These are phyloP conservation scores for Fusarium brachygibbosum DNA, from an alignment of 2,329 filamentous ascomycete species.

Conservation along the genomic window DNA sequence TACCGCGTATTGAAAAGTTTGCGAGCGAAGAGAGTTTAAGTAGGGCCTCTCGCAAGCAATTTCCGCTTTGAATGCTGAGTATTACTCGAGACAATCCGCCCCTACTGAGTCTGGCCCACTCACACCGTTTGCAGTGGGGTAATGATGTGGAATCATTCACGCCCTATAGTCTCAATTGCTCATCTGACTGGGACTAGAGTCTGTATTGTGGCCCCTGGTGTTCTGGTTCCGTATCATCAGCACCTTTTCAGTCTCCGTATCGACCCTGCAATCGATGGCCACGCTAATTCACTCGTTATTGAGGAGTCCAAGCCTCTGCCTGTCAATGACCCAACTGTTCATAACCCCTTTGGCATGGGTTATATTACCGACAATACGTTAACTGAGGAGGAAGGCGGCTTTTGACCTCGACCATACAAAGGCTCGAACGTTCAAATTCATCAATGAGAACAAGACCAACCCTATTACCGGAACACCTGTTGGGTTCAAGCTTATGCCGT, in stretches of 20 bases:
- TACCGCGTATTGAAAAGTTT: too few species aligned
- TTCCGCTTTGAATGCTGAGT: too few species aligned
- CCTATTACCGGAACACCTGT: slow-evolving; percentile 59
- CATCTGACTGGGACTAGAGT: too few species aligned
- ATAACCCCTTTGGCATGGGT: slow-evolving; percentile 67
- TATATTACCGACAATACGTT: slow-evolving; percentile 56
- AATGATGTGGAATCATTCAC: too few species aligned
- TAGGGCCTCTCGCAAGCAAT: too few species aligned
- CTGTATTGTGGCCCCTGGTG: too few species aligned
- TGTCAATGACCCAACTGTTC: slow-evolving; percentile 54
- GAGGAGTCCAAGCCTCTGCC: slow-evolving; percentile 60
- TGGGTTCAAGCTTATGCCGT: slow-evolving; percentile 61
- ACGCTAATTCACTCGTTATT: slow-evolving; percentile 65
- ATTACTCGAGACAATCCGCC: too few species aligned
- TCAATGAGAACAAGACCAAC: slow-evolving; percentile 61
- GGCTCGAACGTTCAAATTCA: slow-evolving; percentile 63
- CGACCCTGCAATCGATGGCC: slow-evolving; percentile 74
- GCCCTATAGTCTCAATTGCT: too few species aligned
- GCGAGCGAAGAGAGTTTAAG: too few species aligned
- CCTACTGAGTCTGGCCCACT: too few species aligned
- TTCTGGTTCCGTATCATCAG: slow-evolving; percentile 58
- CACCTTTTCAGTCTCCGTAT: slow-evolving; percentile 76
- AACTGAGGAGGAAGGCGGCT: slow-evolving; percentile 56
- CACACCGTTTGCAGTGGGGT: too few species aligned
- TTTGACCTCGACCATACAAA: slow-evolving; percentile 65